Evolutionary conservation across 441 rosid genomes (phyloP), one percentile per base, ranked within the genome.

Genomic region (Brassica hybrid): DNA sequence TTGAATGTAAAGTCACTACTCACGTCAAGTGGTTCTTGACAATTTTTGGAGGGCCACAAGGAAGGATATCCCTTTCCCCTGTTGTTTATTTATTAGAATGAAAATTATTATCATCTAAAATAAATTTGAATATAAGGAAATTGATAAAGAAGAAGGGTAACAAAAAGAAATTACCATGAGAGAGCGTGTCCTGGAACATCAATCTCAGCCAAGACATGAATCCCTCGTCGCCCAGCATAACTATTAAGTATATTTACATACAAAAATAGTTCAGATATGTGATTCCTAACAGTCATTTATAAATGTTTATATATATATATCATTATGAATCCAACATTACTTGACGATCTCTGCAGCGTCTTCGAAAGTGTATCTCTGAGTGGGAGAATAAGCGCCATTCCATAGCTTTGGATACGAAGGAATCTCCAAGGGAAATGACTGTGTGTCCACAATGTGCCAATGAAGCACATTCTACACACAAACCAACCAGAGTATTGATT

Each of bases 111-210:
- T 5, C 16, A 21, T 21, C 16, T 1, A 23, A 59, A 59, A 11
- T 59, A 59, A 19, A 1, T 23, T 2, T 5, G 16, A 54, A 54
- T 54, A 54, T 54, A 54, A 7, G 7, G 21, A 54, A 16, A 54
- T 54, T 1, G 59, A 32, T 5, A 32, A 6, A 5, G 45, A 63
- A 32, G n/a, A 32, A 59, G 36, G 21, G 5, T 48, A 6, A 56
- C n/a, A 16, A 54, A 54, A 54, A 54, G 10, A 67, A 64, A 16
- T 43, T 57, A 90, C 94, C 94, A 90, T 72, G 97, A 91, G 38
- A 59, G 83, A 59, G 93, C 89, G 76, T 91, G 93, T 60, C 97
- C 97, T 2, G 97, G 97, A 74, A 90, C 88, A 80, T 91, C 94
- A 68, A 90, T 72, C 82, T 91, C 94, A 65, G 93, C 94, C 80